phyloP scores from a whole-genome alignment of 345 rosid species.

The Moringa oleifera region DNA sequence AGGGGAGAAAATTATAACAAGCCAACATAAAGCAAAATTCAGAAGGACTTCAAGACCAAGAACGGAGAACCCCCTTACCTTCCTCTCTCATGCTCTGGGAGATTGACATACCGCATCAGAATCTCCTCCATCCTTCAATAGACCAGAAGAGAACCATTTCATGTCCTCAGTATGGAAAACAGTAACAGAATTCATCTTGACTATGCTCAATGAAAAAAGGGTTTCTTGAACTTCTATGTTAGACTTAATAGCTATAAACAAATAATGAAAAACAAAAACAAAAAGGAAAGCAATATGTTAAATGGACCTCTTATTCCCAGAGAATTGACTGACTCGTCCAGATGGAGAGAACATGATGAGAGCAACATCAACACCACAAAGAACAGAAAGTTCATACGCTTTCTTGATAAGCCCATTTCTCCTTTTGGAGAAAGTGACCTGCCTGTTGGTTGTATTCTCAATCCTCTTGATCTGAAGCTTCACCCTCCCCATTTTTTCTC shows the following conservation, averaged over 20 bases:
- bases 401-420: slow-evolving; percentile 52
- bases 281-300: no score
- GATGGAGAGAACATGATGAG: slow-evolving; percentile 63
- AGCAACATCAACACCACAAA: slow-evolving; percentile 59
- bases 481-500: slow-evolving; percentile 41
- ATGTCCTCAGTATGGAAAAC: background rate
- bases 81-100: slow-evolving; percentile 43
- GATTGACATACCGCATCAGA: slow-evolving; percentile 32
- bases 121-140: slow-evolving; percentile 43
- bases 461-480: slow-evolving; percentile 47
- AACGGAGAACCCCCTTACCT: slow-evolving; percentile 19
- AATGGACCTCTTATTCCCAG: slow-evolving; percentile 50
- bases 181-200: background rate
- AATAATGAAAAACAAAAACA: no score
- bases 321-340: slow-evolving; percentile 44
- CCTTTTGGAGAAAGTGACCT: slow-evolving; percentile 51
- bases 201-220: background rate
- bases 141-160: background rate
- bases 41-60: background rate
- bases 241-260: background rate
- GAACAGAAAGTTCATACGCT: slow-evolving; percentile 56
- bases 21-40: no score
- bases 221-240: no score
- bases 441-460: slow-evolving; percentile 45
- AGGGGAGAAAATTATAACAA: background rate